Evolutionary conservation across 2,329 filamentous ascomycete species (phyloP), one percentile per base, ranked within the genome.

Genomic region (Fusarium setosum): DNA sequence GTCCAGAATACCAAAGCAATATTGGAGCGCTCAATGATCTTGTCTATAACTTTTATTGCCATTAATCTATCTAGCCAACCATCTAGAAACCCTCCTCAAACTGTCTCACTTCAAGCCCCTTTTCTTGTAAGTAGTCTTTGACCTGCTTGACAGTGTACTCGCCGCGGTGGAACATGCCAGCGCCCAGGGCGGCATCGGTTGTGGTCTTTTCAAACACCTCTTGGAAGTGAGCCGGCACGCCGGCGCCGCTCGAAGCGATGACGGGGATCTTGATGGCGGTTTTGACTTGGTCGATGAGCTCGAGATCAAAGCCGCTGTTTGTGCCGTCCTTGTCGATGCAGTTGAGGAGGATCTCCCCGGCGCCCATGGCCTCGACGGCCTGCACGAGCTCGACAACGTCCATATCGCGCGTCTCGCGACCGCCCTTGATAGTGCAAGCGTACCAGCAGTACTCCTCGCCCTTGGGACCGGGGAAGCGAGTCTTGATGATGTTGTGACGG

Each of bases 261-360:
- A 99, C 96, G 7, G 96, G 96, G 67, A 99, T 97, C 74, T 86
- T 91, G 65, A 97, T 87, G 17, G 92, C 88, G n/a, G 76, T 82
- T 81, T 99, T 99, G 60, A 98, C 95, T 75, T 94, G 92, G 49
- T 86, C 82, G 72, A 99, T 93, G 55, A 99, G 84, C 82, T 98
- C 96, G 10, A 97, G 84, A 78, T 99, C 96, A 75, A 97, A 99
- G 2, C 96, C 96, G 70, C 88, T 92, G 80, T 97, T 97, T 56
- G 92, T 96, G 53, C 96, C 96, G 77, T 99, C 96, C 75, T 92
- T 93, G 82, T 99, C 96, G 73, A 99, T 99, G 82, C 94, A 97
- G 81, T 99, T 99, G 56, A 99, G 87, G 50, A 99, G 82, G 59
- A 99, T 92, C 83, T 99, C 96, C 56, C 96, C 96, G 2, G 92